Base-by-base conservation (phyloP, 2,329 filamentous ascomycete species). In the Atkinsonella hypoxylon region DNA sequence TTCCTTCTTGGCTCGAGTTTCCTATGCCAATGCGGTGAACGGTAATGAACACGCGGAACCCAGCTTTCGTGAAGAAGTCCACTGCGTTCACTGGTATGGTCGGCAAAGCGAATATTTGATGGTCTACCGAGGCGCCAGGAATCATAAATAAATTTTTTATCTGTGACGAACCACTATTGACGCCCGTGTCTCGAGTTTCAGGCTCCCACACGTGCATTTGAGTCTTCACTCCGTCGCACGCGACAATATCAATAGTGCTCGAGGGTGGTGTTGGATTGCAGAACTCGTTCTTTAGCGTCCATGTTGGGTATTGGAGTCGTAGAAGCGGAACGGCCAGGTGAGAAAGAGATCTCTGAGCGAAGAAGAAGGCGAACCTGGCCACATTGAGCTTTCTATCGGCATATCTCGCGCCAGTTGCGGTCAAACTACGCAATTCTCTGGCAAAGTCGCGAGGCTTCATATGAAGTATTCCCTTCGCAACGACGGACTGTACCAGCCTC, bases 71-170 rank as follows among this genome's bases (percentile, higher is more conserved):
- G 60, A 84, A 78, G 64, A 82, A 82, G 59, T 83, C 79, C 54
- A 84, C 72, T 0, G 78, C 72, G 60, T 84, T 83, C 55, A 73
- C 75, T n/a, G 72, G 70, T 50, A 84, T 81, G 2, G 80, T 83
- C 2, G 80, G 79, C 30, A 82, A 68, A 0, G 80, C 73, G 54
- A 71, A 84, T 49, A 83, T 81, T 54, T 79, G 75, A 56, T 84
- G 77, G 60, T 83, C 77, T 1, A 84, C 80, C 1, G 77, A 70
- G 0, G 79, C 79, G 18, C 81, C 81, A 0, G 80, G 79, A 43
- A 84, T 70, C 70, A 84, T 74, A 53, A 84, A 73, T 6, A 84
- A 64, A 53, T 77, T 76, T 58, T 70, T 70, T 5, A 50, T 40
- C 13, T 48, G 45, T 9, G 54, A 50, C 2, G 55, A 44, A 9